Base-by-base conservation (phyloP, 2,329 filamentous ascomycete species). In the Fusarium guadeloupense region DNA sequence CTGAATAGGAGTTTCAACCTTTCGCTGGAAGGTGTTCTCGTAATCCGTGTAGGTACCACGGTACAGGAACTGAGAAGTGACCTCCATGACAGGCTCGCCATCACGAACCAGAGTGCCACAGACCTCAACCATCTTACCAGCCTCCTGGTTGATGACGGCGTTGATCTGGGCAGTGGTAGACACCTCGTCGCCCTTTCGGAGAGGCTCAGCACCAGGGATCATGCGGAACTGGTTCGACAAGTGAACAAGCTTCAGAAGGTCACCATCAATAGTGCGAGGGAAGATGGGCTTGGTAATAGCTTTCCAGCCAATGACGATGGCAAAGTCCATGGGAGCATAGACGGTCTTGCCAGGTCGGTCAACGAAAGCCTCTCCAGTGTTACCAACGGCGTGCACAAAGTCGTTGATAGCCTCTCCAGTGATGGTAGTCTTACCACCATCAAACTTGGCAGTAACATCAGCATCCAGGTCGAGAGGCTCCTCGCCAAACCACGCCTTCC, bases 91-190 rank as follows among this genome's bases (percentile, higher is more conserved):
- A 6, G 93, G 84, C 75, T 91, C 78, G 21, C 90, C 90, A 48
- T 93, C 87, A 37, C 95, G 90, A 48, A 85, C 89, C 71, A 99
- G 97, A 6, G 95, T 99, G 61, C 95, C 95, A 71, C 93, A 97
- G n/a, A 99, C 94, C 78, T 99, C 96, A 16, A 99, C 96, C 93
- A 99, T 97, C 84, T 99, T 99, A 41, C 95, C 95, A 57, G 95
- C 93, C 13, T 97, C 93, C 76, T 99, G 93, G 80, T 98, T 99
- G 81, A 99, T 90, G 71, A 99, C 93, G 14, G 95, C 93, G 70
- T 99, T 98, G 80, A 99, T 91, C 75, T 96, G 93, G 37, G 95
- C 95, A 50, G 92, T 96, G 4, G 95, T 98, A 61, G 92, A 89
- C 17, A 99, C 86, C 61, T 93, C 87, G 74, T 99, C 95, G 25